phyloP scores from a whole-genome alignment of 805 yeast species.

The Yarrowia bubula region DNA sequence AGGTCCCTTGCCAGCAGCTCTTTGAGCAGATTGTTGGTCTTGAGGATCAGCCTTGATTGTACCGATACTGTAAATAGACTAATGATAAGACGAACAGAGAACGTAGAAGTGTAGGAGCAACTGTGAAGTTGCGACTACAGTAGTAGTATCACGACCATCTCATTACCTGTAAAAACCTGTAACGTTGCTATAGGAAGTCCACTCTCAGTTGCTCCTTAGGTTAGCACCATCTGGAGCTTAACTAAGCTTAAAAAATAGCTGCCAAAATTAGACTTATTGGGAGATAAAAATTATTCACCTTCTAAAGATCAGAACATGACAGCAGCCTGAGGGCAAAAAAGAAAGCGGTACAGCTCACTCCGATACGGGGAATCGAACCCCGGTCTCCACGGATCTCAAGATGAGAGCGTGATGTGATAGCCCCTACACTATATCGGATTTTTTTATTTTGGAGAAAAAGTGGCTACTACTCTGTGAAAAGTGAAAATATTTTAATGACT shows the following conservation, averaged over 20 bases:
- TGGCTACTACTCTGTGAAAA: neutral
- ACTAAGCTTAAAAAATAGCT: no score
- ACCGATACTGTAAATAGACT: conserved; percentile 11
- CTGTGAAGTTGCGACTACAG: no score
- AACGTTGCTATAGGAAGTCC: no score
- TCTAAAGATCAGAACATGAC: no score
- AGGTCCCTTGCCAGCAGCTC: conserved; percentile 73
- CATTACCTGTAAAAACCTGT: neutral
- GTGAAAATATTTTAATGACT: neutral
- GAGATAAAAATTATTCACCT: no score
- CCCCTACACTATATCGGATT: conserved; percentile 24
- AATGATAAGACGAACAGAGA: neutral
- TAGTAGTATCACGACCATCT: no score
- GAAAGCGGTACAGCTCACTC: neutral
- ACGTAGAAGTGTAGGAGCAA: no score
- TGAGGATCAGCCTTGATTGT: conserved; percentile 10
- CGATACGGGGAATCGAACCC: conserved; percentile 27
- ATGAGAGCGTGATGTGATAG: conserved; percentile 26
- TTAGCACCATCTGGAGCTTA: no score
- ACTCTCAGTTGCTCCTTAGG: no score
- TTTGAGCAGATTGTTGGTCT: conserved; percentile 72
- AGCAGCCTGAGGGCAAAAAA: neutral
- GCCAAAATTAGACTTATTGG: neutral
- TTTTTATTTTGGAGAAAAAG: neutral
- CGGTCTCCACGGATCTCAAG: conserved; percentile 25